phyloP scores from a whole-genome alignment of 768 basidiomycete species.

The Panus rudis region DNA sequence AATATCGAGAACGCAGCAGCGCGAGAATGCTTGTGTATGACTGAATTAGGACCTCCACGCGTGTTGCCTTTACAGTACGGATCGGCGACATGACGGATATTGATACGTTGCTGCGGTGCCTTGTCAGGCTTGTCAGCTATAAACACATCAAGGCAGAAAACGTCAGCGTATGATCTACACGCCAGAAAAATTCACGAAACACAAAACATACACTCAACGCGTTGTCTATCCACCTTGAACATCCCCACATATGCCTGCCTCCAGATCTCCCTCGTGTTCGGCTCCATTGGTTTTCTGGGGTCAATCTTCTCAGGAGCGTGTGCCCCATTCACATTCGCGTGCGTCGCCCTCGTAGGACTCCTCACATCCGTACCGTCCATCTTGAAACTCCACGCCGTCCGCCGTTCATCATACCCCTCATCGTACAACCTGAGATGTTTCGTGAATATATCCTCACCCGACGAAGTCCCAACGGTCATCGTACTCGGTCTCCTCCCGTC shows the following conservation, averaged over 20 bases:
- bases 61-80: slow-evolving; percentile 35
- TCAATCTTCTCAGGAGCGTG: slow-evolving; percentile 10
- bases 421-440: slow-evolving; percentile 31
- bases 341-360: slow-evolving; percentile 12
- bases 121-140: slow-evolving; percentile 43
- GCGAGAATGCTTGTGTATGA: slow-evolving; percentile 79
- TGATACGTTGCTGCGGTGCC: slow-evolving; percentile 62
- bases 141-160: slow-evolving; percentile 1
- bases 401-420: slow-evolving; percentile 35
- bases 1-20: slow-evolving; percentile 75
- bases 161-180: slow-evolving; percentile 1
- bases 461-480: slow-evolving; percentile 22
- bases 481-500: slow-evolving; percentile 28
- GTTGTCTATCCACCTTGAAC: slow-evolving; percentile 49
- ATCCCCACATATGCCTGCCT: slow-evolving; percentile 53
- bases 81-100: slow-evolving; percentile 49
- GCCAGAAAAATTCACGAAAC: slow-evolving; percentile 4
- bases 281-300: slow-evolving; percentile 30
- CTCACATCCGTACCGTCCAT: slow-evolving; percentile 40
- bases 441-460: slow-evolving; percentile 34
- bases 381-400: slow-evolving; percentile 51
- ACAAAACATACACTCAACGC: slow-evolving; percentile 19
- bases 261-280: slow-evolving; percentile 61
- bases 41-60: slow-evolving; percentile 51
- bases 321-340: slow-evolving; percentile 4